Percentiles rank a stretch among this genome's conserved stretches.
phyloP scores from a whole-genome alignment of 441 rosid species.

The Erysimum pusillum region DNA sequence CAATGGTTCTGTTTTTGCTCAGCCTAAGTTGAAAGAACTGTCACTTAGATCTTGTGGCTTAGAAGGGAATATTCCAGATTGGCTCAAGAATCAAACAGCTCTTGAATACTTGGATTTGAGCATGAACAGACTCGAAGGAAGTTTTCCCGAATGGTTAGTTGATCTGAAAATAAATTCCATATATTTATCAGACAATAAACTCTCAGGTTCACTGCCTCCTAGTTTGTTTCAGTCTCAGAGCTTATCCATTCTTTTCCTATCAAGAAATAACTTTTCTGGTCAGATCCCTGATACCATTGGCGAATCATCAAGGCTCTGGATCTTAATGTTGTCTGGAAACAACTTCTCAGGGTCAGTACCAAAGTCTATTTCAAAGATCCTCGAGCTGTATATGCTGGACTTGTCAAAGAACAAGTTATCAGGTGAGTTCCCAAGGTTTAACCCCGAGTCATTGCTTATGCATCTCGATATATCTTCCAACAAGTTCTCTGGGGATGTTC shows the following conservation, averaged over 20 bases:
- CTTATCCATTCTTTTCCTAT: conserved; percentile 16
- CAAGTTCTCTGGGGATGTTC: conserved; percentile 51
- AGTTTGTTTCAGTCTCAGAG: conserved; percentile 42
- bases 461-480: conserved; percentile 51
- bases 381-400: neutral
- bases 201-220: conserved; percentile 53
- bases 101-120: conserved; percentile 49
- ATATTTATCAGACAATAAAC: conserved; percentile 44
- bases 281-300: conserved; percentile 45
- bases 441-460: conserved; percentile 9
- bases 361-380: conserved; percentile 40
- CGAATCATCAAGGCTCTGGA: neutral
- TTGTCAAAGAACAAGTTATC: conserved; percentile 52
- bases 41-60: conserved; percentile 48
- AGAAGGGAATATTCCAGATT: conserved; percentile 44
- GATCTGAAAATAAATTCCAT: conserved; percentile 2
- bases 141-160: conserved; percentile 47
- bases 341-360: conserved; percentile 51
- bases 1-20: no score
- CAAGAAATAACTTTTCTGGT: conserved; percentile 48
- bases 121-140: conserved; percentile 47
- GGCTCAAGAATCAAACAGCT: conserved; percentile 46
- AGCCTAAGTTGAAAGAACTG: neutral
- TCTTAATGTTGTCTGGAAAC: conserved; percentile 49
- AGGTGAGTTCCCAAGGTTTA: conserved; percentile 47